These are phyloP conservation scores for Coccomyxa sp. DNA, from an alignment of 139 green algal genomes.

Conservation along the genomic window DNA sequence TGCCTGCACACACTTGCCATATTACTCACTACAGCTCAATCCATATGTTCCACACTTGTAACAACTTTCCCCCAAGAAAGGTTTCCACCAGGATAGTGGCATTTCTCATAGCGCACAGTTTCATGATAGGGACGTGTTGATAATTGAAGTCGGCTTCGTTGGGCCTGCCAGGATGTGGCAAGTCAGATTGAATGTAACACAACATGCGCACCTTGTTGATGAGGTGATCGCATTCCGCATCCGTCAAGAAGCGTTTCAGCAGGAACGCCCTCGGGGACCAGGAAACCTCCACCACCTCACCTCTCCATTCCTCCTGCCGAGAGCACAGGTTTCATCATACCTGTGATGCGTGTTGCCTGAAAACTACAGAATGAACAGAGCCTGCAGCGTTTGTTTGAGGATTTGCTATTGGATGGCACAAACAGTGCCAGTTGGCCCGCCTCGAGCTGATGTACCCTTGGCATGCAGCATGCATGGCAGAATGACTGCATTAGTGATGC, in stretches of 20 bases:
- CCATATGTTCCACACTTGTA: neutral
- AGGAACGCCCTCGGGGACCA: conserved; percentile 37
- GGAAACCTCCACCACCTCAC: conserved; percentile 45
- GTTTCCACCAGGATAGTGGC: neutral
- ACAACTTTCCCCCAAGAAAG: neutral
- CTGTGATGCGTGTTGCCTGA: too few relatives aligned
- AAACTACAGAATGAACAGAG: too few relatives aligned
- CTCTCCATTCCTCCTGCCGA: conserved; percentile 45
- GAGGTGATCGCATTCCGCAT: conserved; percentile 55
- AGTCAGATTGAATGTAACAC: neutral
- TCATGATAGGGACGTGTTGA: neutral
- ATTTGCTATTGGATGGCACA: too few relatives aligned
- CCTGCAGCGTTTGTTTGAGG: too few relatives aligned
- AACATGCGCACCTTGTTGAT: conserved; percentile 14
- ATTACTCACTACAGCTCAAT: neutral
- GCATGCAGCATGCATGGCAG: too few relatives aligned
- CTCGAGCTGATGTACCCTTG: too few relatives aligned
- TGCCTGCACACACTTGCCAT: conserved; percentile 20
- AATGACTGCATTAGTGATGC: too few relatives aligned
- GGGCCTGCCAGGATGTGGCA: too few relatives aligned
- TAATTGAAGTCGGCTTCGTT: neutral
- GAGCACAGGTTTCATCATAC: too few relatives aligned
- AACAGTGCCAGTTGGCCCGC: too few relatives aligned
- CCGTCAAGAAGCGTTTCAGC: conserved; percentile 48
- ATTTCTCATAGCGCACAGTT: neutral